phyloP scores from a whole-genome alignment of 2,329 filamentous ascomycete genomes.

The Fusarium drepaniforme region DNA sequence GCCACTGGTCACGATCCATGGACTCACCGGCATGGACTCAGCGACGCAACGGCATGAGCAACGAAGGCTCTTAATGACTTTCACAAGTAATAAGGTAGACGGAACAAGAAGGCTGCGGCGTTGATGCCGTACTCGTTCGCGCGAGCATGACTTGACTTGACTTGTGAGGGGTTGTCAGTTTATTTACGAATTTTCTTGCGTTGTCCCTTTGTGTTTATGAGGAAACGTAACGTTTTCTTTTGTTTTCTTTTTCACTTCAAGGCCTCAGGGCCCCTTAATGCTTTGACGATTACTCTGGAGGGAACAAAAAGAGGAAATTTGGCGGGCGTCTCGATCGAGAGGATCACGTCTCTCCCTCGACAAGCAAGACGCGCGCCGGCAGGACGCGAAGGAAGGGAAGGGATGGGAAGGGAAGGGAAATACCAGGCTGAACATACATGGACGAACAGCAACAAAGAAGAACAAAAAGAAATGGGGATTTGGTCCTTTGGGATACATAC shows the following conservation, averaged over 20 bases:
- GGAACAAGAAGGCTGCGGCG: conserved; percentile 41
- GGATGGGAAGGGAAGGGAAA: conserved; percentile 16
- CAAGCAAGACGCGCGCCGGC: conserved; percentile 1
- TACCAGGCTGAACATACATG: conserved; percentile 32
- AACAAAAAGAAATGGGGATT: conserved; percentile 26
- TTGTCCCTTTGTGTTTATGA: conserved; percentile 44
- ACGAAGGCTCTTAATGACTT: conserved; percentile 43
- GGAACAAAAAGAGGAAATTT: conserved; percentile 21
- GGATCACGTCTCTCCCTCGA: conserved; percentile 39
- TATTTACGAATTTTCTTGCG: conserved; percentile 43
- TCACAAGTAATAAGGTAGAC: conserved; percentile 46
- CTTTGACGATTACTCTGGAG: conserved; percentile 38
- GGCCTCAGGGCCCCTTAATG: conserved; percentile 40
- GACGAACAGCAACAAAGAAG: conserved; percentile 26
- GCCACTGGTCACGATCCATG: neutral
- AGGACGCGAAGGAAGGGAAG: conserved; percentile 6
- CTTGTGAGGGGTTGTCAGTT: conserved; percentile 34
- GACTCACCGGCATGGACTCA: conserved; percentile 9
- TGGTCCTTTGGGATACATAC: conserved; percentile 39
- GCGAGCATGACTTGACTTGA: conserved; percentile 28
- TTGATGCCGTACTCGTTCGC: conserved; percentile 41
- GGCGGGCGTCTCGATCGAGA: conserved; percentile 25
- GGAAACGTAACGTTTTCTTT: conserved; percentile 43
- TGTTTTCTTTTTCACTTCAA: conserved; percentile 31
- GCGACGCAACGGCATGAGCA: conserved; percentile 16